Evolutionary conservation across 345 rosid genomes (phyloP).

Genomic region (Boechera divaricarpa): DNA sequence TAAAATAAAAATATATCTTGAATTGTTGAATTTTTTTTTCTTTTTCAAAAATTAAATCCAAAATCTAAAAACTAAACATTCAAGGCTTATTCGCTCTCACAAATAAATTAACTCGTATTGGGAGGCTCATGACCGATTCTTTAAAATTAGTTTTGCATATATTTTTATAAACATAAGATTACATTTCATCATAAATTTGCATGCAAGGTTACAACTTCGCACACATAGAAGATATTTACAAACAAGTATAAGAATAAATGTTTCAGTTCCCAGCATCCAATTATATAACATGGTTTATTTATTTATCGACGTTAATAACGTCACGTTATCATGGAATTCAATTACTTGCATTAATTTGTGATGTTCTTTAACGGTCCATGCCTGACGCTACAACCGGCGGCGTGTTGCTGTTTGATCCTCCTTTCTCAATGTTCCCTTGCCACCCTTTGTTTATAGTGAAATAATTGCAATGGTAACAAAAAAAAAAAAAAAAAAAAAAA

Average conservation of each 20-base stretch:
- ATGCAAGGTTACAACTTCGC: too few relatives aligned
- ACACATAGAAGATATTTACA: too few relatives aligned
- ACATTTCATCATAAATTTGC: too few relatives aligned
- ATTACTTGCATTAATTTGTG: neutral
- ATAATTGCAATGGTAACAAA: neutral
- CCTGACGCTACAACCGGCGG: constrained; percentile 35
- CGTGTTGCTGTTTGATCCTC: neutral
- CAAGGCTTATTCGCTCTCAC: too few relatives aligned
- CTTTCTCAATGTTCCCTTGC: constrained; percentile 35
- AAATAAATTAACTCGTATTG: too few relatives aligned
- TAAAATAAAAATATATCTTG: too few relatives aligned
- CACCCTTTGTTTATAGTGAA: constrained; percentile 22
- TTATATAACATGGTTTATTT: neutral
- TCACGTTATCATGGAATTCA: neutral
- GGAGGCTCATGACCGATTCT: too few relatives aligned
- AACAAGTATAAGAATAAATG: neutral
- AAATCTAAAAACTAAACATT: too few relatives aligned
- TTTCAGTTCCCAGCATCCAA: neutral
- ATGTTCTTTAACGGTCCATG: constrained; percentile 33
- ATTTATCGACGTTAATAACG: neutral
- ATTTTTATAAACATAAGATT: too few relatives aligned
- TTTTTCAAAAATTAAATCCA: too few relatives aligned
- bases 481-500: neutral
- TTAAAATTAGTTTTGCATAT: too few relatives aligned
- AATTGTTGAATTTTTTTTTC: too few relatives aligned